Conservation (phyloP, 768 basidiomycete species). For the Lactarius deliciosus region DNA sequence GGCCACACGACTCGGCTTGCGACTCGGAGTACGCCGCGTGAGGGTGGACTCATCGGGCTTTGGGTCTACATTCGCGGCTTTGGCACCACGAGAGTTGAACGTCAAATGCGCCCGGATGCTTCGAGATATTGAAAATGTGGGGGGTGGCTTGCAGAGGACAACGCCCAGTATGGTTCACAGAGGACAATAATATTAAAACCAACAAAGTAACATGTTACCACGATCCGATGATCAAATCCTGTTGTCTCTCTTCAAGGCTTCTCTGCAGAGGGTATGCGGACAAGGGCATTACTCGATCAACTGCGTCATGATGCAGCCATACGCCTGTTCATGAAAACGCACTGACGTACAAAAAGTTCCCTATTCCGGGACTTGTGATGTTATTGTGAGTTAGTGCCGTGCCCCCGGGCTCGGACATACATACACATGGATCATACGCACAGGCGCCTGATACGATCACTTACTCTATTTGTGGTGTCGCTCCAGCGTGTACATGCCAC, state of each 20-base stretch:
- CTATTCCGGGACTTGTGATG: not conserved
- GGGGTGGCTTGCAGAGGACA: too few relatives aligned
- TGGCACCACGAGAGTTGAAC: not conserved
- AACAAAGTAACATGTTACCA: not conserved
- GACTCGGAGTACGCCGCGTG: not conserved
- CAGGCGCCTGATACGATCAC: constrained; percentile 18
- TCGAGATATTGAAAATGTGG: not conserved
- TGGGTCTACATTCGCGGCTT: too few relatives aligned
- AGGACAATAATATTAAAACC: not conserved
- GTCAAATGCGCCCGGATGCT: not conserved
- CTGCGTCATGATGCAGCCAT: constrained; percentile 4
- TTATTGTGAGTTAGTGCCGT: constrained; percentile 13
- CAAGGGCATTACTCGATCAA: not conserved
- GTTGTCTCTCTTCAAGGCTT: too few relatives aligned
- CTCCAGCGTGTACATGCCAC: constrained; percentile 7
- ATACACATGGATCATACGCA: not conserved
- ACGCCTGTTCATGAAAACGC: not conserved
- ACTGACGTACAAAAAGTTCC: not conserved
- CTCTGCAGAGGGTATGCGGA: not conserved
- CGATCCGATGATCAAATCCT: not conserved
- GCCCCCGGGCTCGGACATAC: constrained; percentile 2
- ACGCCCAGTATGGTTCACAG: too few relatives aligned
- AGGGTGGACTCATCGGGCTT: not conserved
- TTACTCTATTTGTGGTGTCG: constrained; percentile 1
- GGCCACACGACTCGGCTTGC: too few relatives aligned